These are phyloP conservation scores for Poa annua DNA, from an alignment of 176 grass and related monocot genomes.

Conservation along the genomic window DNA sequence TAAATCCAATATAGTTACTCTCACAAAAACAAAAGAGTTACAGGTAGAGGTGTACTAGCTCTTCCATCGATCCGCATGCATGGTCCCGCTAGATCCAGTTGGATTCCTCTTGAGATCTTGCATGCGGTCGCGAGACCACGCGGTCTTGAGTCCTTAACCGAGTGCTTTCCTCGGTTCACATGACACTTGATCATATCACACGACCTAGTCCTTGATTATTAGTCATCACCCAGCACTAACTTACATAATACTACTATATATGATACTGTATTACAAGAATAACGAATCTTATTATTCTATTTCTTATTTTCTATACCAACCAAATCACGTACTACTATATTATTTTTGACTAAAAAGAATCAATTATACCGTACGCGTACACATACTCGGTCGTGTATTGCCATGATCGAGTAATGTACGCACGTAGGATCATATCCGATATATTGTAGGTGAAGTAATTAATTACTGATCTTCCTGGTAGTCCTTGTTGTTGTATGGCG, in stretches of 20 bases:
- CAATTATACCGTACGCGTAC: not conserved
- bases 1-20: not conserved
- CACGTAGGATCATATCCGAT: not conserved
- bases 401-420: not conserved
- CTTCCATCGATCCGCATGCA: not conserved
- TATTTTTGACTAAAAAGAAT: conserved; percentile 20
- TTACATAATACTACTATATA: too few relatives aligned
- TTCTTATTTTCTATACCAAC: not conserved
- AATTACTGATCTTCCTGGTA: conserved; percentile 59
- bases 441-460: not conserved
- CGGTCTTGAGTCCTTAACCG: conserved; percentile 38
- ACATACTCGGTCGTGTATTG: not conserved
- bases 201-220: conserved; percentile 43
- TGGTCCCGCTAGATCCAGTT: not conserved
- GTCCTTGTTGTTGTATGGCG: conserved; percentile 87
- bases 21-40: not conserved
- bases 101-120: not conserved
- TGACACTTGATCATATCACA: conserved; percentile 29
- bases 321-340: not conserved
- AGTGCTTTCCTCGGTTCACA: conserved; percentile 45
- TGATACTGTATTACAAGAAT: conserved; percentile 35
- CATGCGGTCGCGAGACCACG: not conserved
- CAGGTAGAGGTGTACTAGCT: not conserved
- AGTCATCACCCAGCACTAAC: conserved; percentile 1
- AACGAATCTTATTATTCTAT: conserved; percentile 41